Evolutionary conservation across 108 stramenopile genomes (phyloP).

Genomic region (Fragilariopsis cylindrus): DNA sequence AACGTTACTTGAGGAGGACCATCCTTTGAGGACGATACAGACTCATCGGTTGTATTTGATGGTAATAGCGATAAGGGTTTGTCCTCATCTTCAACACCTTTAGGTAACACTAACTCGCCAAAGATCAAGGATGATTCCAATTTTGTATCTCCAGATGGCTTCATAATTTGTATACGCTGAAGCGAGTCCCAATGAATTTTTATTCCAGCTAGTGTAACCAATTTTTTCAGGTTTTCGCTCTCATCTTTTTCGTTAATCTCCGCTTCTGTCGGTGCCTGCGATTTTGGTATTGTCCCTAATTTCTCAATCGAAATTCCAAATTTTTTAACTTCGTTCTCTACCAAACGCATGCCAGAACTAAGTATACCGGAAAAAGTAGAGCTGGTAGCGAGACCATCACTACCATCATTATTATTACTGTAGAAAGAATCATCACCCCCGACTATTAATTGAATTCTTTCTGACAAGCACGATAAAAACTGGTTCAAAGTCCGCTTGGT

Average conservation of each 20-base stretch:
- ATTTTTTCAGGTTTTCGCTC: too few relatives aligned
- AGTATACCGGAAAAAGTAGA: background rate
- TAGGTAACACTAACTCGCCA: background rate
- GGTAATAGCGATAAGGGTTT: background rate
- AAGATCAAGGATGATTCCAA: conserved; percentile 10
- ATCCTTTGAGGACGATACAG: background rate
- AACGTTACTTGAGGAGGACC: conserved; percentile 15
- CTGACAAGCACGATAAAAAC: conserved; percentile 48
- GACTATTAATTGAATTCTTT: conserved; percentile 21
- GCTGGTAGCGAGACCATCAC: background rate
- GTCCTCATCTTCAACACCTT: background rate
- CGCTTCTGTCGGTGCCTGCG: too few relatives aligned
- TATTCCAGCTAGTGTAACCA: conserved; percentile 6
- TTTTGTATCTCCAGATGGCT: conserved; percentile 20
- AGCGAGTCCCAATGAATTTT: conserved; percentile 47
- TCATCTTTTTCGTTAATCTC: too few relatives aligned
- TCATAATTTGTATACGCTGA: conserved; percentile 16
- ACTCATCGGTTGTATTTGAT: background rate
- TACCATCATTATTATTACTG: conserved; percentile 15
- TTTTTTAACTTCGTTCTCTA: too few relatives aligned
- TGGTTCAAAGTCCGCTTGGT: conserved; percentile 42
- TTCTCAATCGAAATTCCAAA: too few relatives aligned
- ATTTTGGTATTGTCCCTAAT: too few relatives aligned
- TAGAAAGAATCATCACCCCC: background rate
- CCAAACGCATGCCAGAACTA: too few relatives aligned